These are phyloP conservation scores for Metarhizium brunneum DNA, from an alignment of 2,329 filamentous ascomycete species.

Conservation along the genomic window DNA sequence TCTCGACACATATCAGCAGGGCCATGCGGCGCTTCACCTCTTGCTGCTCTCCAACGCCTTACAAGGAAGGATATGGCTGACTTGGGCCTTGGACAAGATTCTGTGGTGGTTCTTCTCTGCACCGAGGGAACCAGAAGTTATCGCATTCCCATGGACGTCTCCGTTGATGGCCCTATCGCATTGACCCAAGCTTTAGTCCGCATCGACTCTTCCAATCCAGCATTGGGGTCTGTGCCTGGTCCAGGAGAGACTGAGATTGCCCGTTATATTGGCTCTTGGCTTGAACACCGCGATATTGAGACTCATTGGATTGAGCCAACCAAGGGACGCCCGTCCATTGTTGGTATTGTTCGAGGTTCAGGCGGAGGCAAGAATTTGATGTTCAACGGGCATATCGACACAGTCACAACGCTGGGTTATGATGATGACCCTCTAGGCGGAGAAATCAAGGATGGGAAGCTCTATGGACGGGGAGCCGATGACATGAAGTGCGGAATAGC, in stretches of 20 bases:
- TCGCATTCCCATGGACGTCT: constrained; percentile 28
- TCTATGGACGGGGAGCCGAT: constrained; percentile 36
- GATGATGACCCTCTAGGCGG: constrained; percentile 36
- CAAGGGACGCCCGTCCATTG: constrained; percentile 37
- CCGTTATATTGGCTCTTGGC: constrained; percentile 37
- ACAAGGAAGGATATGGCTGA: constrained; percentile 21
- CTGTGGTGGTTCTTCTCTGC: constrained; percentile 55
- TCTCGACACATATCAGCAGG: constrained; percentile 39
- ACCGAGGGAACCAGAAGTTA: constrained; percentile 51
- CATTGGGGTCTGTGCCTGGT: constrained; percentile 29
- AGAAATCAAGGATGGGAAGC: constrained; percentile 24
- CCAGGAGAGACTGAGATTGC: constrained; percentile 37
- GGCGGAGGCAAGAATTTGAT: constrained; percentile 39
- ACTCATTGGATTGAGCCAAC: constrained; percentile 37
- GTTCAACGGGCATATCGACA: constrained; percentile 45
- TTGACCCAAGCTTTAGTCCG: constrained; percentile 35
- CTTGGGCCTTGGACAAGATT: constrained; percentile 32
- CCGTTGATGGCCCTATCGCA: constrained; percentile 28
- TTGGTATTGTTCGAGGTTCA: constrained; percentile 36
- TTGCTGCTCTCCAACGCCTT: constrained; percentile 48
- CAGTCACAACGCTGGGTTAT: constrained; percentile 38
- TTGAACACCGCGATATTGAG: constrained; percentile 41
- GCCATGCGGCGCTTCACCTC: constrained; percentile 51
- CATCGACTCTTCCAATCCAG: constrained; percentile 41
- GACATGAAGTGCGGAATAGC: constrained; percentile 46